Evolutionary conservation across 148 eudicot species (phyloP), one percentile per base, ranked within the genome.

Genomic region (Spergularia marina): DNA sequence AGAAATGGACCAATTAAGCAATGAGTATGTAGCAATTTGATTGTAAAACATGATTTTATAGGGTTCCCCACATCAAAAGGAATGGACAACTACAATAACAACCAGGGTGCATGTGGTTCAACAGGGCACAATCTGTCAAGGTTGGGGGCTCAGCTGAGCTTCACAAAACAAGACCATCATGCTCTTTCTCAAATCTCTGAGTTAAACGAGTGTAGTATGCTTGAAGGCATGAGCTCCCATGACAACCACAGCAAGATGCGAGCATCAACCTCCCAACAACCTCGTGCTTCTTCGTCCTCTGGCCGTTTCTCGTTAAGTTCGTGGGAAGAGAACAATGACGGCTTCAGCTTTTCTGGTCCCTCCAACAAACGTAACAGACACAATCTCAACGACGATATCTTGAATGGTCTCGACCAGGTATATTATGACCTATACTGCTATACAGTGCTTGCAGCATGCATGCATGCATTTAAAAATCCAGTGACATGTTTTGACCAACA

Each of bases 141-240:
- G 70, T 73, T 89, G 76, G 87, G 85, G 23, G 76, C 97, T 40
- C 93, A 89, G 76, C 39, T 85, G 54, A 91, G 90, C 85, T 91
- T 91, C 83, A 83, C 91, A 9, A 75, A 86, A 60, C 74, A 78
- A 57, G 91, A 88, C 68, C 82, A 70, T 44, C 74, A 79, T 12
- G 52, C 87, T 21, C 86, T 89, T 36, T 80, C 93, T 78, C 88
- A 84, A 41, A 83, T 90, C 11, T 74, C 87, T 0, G 91, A 87
- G 69, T 82, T 83, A 66, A 84, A 74, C 69, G 88, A 86, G 68
- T 68, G 76, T 68, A 71, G 30, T 59, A 76, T 68, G 53, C 77
- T 84, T 23, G 69, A 60, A 60, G 47, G 68, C 14, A 68, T 76
- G 63, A 25, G 23, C 51, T 70, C 80, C 74, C 80, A 73, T 39